Base-by-base conservation (phyloP, 257 asterid genomes). In the Echites panduratus region DNA sequence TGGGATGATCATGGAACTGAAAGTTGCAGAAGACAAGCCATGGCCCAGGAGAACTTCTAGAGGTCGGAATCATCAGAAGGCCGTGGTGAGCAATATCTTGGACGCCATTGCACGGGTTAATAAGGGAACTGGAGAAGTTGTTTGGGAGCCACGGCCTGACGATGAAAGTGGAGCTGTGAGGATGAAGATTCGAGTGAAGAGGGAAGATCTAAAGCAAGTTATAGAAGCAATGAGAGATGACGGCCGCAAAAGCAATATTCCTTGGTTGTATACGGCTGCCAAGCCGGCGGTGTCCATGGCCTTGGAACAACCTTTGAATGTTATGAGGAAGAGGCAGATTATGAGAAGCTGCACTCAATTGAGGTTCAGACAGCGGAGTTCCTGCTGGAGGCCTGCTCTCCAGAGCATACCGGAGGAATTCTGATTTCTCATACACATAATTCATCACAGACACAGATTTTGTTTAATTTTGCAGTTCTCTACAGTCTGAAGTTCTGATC, bases 371-470 rank as follows among this genome's bases (percentile, higher is more conserved):
- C 52, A 68, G 70, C 59, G 76, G 43, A 72, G 77, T 40, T 78
- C 71, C 12, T 84, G 69, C 14, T 88, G 94, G 91, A 63, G 58
- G 62, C 94, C 91, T 44, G 86, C 68, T 8, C 85, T 88, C 2
- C 88, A 83, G 57, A 86, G 87, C 81, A 88, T 88, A 70, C 90
- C 91, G 1, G 94, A 88, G 79, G 84, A 87, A 38, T 32, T 59
- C 29, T 70, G 53, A 19, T 64, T n/a, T n/a, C 43, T 64, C 47
- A 16, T 63, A n/a, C 7, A 19, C 16, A 35, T 16, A 6, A 16
- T 20, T 54, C 14, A 41, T 41, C 45, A 41, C n/a, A n/a, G n/a
- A n/a, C 45, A 41, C 38, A 32, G 38, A 1, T 41, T 41, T 41
- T 41, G 45, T 41, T 41, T 41, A 22, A 32, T 32, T 32, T 32